These are phyloP conservation scores for Colletotrichum truncatum DNA, from an alignment of 2,329 filamentous ascomycete genomes.

Conservation along the genomic window DNA sequence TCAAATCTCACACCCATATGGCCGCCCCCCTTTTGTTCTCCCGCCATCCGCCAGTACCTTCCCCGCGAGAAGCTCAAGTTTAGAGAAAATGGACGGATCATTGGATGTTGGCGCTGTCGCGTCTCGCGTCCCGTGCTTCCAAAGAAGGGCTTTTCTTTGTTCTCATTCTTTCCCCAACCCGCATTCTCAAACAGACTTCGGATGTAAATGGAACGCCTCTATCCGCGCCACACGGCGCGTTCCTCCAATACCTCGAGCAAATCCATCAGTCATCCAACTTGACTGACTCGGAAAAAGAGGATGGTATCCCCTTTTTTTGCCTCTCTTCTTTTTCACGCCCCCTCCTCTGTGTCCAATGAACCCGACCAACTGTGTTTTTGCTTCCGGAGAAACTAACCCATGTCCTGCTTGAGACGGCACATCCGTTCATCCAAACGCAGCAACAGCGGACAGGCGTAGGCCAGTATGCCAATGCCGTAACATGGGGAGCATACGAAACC, in stretches of 20 bases:
- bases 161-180: not conserved
- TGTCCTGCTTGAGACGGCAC: constrained; percentile 16
- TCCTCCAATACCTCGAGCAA: constrained; percentile 18
- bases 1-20: not conserved
- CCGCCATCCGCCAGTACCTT: not conserved
- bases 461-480: constrained; percentile 13
- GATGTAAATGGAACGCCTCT: not conserved
- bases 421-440: constrained; percentile 28
- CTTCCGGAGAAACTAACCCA: not conserved
- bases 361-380: not conserved
- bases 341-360: too few relatives aligned
- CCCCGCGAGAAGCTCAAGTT: constrained; percentile 5
- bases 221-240: constrained; percentile 4
- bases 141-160: constrained; percentile 1
- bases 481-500: not conserved
- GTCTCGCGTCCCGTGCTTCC: not conserved
- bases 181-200: constrained; percentile 17
- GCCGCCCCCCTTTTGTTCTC: not conserved
- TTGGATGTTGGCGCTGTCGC: not conserved
- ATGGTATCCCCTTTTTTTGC: not conserved
- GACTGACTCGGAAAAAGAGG: constrained; percentile 1
- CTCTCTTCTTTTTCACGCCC: not conserved
- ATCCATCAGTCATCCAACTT: not conserved
- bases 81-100: not conserved
- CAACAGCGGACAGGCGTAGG: constrained; percentile 10